A percentile compares a stretch with the other conserved stretches of the same genome.
phyloP scores from a whole-genome alignment of 495 filamentous ascomycete genomes.

The Lophiotrema nucula region DNA sequence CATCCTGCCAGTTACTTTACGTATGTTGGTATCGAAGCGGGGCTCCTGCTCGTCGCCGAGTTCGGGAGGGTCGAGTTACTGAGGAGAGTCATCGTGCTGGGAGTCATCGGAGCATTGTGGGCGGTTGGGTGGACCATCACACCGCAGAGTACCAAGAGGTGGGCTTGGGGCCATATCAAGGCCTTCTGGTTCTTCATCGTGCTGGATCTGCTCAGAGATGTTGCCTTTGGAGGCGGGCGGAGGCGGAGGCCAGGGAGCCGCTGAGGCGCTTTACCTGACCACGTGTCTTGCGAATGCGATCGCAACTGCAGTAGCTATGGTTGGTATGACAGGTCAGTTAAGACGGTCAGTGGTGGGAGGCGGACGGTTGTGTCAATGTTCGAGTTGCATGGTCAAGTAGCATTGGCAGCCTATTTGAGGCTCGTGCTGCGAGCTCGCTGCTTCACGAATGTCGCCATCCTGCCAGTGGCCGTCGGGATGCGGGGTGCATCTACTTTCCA shows the following conservation, averaged over 20 bases:
- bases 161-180: slow-evolving; percentile 15
- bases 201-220: slow-evolving; percentile 7
- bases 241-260: slow-evolving; percentile 6
- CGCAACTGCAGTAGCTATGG: no score
- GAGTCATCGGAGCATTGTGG: slow-evolving; percentile 2
- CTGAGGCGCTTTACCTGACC: background rate
- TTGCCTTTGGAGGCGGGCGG: slow-evolving; percentile 3
- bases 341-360: no score
- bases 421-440: no score
- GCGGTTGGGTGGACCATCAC: slow-evolving; percentile 9
- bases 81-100: background rate
- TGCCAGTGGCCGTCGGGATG: no score
- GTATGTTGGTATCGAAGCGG: background rate
- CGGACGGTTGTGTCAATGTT: no score
- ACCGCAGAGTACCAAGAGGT: slow-evolving; percentile 1
- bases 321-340: no score
- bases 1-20: background rate
- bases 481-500: no score
- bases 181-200: slow-evolving; percentile 7
- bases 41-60: background rate
- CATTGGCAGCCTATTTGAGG: no score
- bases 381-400: no score
- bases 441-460: no score
- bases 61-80: background rate
- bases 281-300: no score